Percentiles rank a stretch among this genome's conserved stretches.
phyloP scores from a whole-genome alignment of 2,329 filamentous ascomycete genomes.

The Apiospora saccharicola region DNA sequence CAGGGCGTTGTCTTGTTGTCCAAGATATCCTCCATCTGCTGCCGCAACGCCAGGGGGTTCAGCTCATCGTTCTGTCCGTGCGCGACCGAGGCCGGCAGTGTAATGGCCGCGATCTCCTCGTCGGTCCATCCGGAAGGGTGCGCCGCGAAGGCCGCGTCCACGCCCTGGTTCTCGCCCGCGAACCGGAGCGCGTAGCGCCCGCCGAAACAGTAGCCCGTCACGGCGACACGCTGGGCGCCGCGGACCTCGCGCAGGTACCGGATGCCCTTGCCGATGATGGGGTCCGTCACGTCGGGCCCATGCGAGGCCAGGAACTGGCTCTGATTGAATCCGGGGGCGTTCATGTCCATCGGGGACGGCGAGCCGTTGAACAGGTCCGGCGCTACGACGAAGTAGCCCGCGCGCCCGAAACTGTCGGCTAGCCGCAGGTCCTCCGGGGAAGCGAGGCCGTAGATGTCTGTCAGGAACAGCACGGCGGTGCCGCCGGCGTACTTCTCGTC shows the following conservation, averaged over 20 bases:
- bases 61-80: constrained; percentile 69
- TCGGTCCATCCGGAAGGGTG: constrained; percentile 69
- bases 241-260: constrained; percentile 54
- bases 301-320: constrained; percentile 46
- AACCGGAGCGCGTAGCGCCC: constrained; percentile 64
- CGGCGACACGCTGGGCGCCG: constrained; percentile 61
- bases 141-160: constrained; percentile 68
- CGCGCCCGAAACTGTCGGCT: constrained; percentile 47
- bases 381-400: constrained; percentile 44
- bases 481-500: constrained; percentile 31
- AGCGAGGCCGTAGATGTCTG: constrained; percentile 44
- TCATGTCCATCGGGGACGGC: constrained; percentile 42
- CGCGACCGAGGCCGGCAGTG: constrained; percentile 65
- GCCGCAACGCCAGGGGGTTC: constrained; percentile 63
- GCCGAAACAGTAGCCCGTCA: constrained; percentile 71
- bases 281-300: constrained; percentile 50
- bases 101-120: constrained; percentile 65
- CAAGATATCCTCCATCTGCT: constrained; percentile 67
- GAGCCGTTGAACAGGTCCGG: constrained; percentile 45
- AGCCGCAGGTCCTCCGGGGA: constrained; percentile 42
- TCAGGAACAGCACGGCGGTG: constrained; percentile 42
- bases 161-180: constrained; percentile 45
- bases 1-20: constrained; percentile 61
- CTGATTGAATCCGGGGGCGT: constrained; percentile 37
- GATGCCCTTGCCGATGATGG: constrained; percentile 55